These are phyloP conservation scores for Globisporangium rhizosaccharum DNA, from an alignment of 352 stramenopile species.

Conservation along the genomic window DNA sequence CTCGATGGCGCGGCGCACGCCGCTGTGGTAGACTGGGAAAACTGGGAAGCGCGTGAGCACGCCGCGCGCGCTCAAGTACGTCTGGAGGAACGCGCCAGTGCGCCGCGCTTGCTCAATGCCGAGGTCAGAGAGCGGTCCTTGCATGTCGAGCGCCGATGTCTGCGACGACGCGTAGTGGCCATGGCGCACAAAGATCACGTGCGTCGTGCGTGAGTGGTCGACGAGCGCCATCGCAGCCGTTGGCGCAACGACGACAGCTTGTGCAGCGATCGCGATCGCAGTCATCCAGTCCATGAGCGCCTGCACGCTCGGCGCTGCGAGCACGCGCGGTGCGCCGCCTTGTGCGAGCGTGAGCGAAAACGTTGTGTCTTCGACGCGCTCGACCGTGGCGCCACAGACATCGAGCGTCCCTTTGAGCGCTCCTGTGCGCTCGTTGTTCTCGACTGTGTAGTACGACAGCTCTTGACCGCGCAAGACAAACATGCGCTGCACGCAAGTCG, in stretches of 20 bases:
- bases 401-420: conserved; percentile 60
- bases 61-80: conserved; percentile 37
- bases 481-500: conserved; percentile 31
- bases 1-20: conserved; percentile 41
- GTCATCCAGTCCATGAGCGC: conserved; percentile 75
- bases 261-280: conserved; percentile 43
- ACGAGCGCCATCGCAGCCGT: conserved; percentile 42
- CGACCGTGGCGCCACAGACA: conserved; percentile 33
- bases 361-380: conserved; percentile 42
- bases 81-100: conserved; percentile 44
- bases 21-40: conserved; percentile 58
- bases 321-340: conserved; percentile 24
- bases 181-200: conserved; percentile 66
- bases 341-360: conserved; percentile 23
- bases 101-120: conserved; percentile 39
- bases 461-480: conserved; percentile 67
- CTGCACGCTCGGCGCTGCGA: conserved; percentile 49
- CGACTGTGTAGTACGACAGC: conserved; percentile 64
- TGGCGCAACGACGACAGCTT: conserved; percentile 33
- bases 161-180: conserved; percentile 54
- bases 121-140: conserved; percentile 50
- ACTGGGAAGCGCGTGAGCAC: conserved; percentile 54
- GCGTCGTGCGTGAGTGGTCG: conserved; percentile 62
- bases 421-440: conserved; percentile 37
- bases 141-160: conserved; percentile 40